A percentile compares a stretch with the other conserved stretches of the same genome.
These are phyloP conservation scores for Huntiella savannae DNA, from an alignment of 2,329 filamentous ascomycete genomes.

Conservation along the genomic window DNA sequence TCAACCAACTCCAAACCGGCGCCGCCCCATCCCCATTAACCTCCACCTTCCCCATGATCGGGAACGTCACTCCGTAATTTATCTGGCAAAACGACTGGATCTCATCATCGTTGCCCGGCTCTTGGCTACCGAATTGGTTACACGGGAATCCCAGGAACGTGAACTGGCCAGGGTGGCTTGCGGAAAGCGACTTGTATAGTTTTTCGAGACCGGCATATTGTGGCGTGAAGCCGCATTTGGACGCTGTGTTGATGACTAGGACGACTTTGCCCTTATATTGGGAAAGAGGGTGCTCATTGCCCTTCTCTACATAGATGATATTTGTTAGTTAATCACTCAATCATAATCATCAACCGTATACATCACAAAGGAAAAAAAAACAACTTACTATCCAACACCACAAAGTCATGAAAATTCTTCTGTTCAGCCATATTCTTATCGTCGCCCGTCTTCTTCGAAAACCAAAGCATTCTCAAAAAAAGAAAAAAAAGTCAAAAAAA, in stretches of 20 bases:
- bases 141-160: slow-evolving; percentile 88
- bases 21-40: slow-evolving; percentile 74
- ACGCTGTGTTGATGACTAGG: slow-evolving; percentile 91
- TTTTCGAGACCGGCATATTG: slow-evolving; percentile 84
- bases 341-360: too few relatives aligned
- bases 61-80: slow-evolving; percentile 89
- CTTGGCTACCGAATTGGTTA: slow-evolving; percentile 91
- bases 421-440: too few relatives aligned
- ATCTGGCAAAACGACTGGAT: slow-evolving; percentile 74
- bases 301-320: slow-evolving; percentile 24
- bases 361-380: too few relatives aligned
- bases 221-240: slow-evolving; percentile 96
- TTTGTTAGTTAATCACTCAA: too few relatives aligned
- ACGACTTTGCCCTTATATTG: slow-evolving; percentile 80
- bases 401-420: neutral
- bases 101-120: slow-evolving; percentile 65
- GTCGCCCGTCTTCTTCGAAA: too few relatives aligned
- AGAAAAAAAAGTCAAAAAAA: too few relatives aligned
- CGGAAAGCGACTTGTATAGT: slow-evolving; percentile 62
- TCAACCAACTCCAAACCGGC: slow-evolving; percentile 63
- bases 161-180: slow-evolving; percentile 55
- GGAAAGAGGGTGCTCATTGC: slow-evolving; percentile 48
- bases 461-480: too few relatives aligned
- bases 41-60: slow-evolving; percentile 77
- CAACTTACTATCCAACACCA: neutral